Evolutionary conservation across 371 early-diverging fungal species (phyloP).

Genomic region (Mucor sp.): DNA sequence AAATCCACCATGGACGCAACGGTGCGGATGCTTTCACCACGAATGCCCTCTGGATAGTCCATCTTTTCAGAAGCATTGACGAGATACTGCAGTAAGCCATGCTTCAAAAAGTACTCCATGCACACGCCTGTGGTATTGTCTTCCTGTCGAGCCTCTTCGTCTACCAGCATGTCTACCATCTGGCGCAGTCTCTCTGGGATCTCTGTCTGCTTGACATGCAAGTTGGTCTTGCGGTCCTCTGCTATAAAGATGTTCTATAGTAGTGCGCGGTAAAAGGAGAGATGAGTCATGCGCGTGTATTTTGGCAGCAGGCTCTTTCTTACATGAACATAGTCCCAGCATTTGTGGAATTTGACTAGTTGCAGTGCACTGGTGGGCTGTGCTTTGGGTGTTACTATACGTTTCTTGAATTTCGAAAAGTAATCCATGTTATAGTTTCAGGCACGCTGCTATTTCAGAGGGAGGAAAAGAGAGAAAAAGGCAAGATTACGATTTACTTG

Average conservation of each 20-base stretch:
- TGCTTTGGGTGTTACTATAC: slow-evolving; percentile 64
- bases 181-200: slow-evolving; percentile 75
- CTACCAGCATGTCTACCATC: slow-evolving; percentile 90
- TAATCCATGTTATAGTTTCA: slow-evolving; percentile 53
- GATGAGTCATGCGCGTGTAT: too few species aligned
- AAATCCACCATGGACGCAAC: slow-evolving; percentile 83
- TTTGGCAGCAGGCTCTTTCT: too few species aligned
- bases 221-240: slow-evolving; percentile 55
- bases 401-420: slow-evolving; percentile 66
- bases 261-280: too few species aligned
- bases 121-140: slow-evolving; percentile 81
- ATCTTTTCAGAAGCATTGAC: slow-evolving; percentile 75
- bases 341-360: slow-evolving; percentile 73
- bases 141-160: slow-evolving; percentile 82
- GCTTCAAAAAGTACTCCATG: slow-evolving; percentile 90
- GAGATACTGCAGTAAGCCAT: slow-evolving; percentile 76
- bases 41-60: slow-evolving; percentile 85
- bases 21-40: slow-evolving; percentile 82
- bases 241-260: slow-evolving; percentile 61
- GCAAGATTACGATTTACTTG: background rate
- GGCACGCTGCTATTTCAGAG: too few species aligned
- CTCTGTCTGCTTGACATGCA: slow-evolving; percentile 75
- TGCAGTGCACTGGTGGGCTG: slow-evolving; percentile 69
- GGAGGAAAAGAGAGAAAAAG: background rate
- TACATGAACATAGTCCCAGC: slow-evolving; percentile 78